Evolutionary conservation across 768 basidiomycete species (phyloP), one percentile per base, ranked within the genome.

Genomic region (Rhizopogon sp.): DNA sequence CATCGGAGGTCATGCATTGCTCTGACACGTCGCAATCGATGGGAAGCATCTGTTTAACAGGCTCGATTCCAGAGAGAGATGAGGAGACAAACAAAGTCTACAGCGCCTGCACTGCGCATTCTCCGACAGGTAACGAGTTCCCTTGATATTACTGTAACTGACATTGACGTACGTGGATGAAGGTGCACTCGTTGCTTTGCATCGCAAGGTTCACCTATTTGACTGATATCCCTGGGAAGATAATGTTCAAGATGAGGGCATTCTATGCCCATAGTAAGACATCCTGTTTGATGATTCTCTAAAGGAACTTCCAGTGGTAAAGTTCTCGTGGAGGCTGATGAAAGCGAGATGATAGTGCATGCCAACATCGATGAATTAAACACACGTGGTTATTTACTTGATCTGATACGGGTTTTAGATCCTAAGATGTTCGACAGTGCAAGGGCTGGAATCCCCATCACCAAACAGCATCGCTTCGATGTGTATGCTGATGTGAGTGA

Each of bases 121-220:
- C 86, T 52, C 94, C 90, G 0, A 66, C 83, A 72, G 91, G 90
- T 81, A 54, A 25, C 66, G 31, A 31, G n/a, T 46, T 39, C 16
- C 54, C 44, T 52, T 2, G 10, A 17, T 14, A 1, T 50, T 5
- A 13, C n/a, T 29, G 10, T 20, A 22, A 42, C 49, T 28, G 40
- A 5, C 37, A 14, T 42, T 57, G 16, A 33, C 35, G 22, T 47
- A 31, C 56, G 11, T 8, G n/a, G 13, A 28, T 43, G 4, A 56
- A 92, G 94, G 95, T 25, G 83, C 91, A 52, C 78, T 98, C 22
- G 81, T 98, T 13, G 88, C 88, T 0, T 82, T 80, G 39, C 93
- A 98, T 71, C 86, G 96, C 52, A 99, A 99, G 70, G 81, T 98
- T 2, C 97, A 98, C 66, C 76, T 99, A 5, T 99, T 98, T 70